These are phyloP conservation scores for Septoria petroselini DNA, from an alignment of 2,329 filamentous ascomycete species.

Conservation along the genomic window DNA sequence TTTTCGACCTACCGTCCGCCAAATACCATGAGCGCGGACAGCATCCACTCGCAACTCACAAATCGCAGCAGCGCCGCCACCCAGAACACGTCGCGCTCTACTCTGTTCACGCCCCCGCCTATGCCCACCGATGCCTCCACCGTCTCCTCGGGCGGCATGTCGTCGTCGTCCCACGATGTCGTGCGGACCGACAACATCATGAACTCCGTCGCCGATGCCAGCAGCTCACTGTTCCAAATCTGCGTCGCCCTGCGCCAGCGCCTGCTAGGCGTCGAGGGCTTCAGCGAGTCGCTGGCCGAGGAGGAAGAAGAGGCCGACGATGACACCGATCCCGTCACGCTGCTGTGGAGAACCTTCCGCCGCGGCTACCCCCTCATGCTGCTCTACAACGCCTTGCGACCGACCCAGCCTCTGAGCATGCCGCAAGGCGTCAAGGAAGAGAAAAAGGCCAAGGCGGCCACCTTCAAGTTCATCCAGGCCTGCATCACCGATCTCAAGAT, in stretches of 20 bases:
- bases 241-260: constrained; percentile 81
- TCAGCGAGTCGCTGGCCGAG: constrained; percentile 69
- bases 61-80: constrained; percentile 49
- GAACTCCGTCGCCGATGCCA: constrained; percentile 91
- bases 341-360: constrained; percentile 83
- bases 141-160: constrained; percentile 37
- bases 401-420: constrained; percentile 57
- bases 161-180: constrained; percentile 57
- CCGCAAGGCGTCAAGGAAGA: constrained; percentile 57
- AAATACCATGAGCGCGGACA: constrained; percentile 31
- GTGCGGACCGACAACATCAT: constrained; percentile 89
- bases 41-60: constrained; percentile 47
- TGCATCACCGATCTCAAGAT: constrained; percentile 81
- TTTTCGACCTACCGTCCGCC: constrained; percentile 27
- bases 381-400: constrained; percentile 83
- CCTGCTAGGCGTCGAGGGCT: constrained; percentile 77
- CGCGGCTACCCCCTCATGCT: constrained; percentile 79
- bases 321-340: constrained; percentile 77
- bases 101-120: constrained; percentile 43
- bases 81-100: constrained; percentile 45
- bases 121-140: constrained; percentile 31
- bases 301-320: constrained; percentile 67
- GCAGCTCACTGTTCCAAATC: constrained; percentile 89
- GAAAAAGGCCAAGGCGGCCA: constrained; percentile 79
- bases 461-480: constrained; percentile 88